Conservation (phyloP, 2,329 filamentous ascomycete species). For the Fusarium udum region DNA sequence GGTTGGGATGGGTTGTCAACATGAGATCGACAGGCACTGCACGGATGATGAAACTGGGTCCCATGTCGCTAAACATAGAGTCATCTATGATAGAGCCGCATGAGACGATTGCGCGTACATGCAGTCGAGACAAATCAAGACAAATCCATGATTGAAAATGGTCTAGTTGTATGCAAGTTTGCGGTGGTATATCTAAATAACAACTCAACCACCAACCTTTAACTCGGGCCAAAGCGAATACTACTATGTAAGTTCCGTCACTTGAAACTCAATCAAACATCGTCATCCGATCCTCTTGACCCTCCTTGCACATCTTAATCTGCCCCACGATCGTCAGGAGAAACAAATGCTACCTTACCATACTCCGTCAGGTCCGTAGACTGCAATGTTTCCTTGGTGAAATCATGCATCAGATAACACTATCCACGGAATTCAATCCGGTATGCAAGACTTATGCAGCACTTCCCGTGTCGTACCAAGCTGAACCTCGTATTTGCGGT, state of each 20-base stretch:
- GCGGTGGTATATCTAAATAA: neutral
- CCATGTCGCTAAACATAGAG: slow-evolving; percentile 26
- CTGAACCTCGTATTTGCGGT: slow-evolving; percentile 31
- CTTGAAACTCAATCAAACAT: neutral
- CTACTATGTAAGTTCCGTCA: neutral
- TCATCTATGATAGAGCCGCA: slow-evolving; percentile 22
- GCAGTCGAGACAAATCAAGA: neutral
- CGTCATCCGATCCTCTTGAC: slow-evolving; percentile 1
- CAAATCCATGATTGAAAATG: neutral
- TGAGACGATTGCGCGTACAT: slow-evolving; percentile 22
- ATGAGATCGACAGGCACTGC: slow-evolving; percentile 26
- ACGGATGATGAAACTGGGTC: slow-evolving; percentile 1
- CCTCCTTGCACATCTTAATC: slow-evolving; percentile 28
- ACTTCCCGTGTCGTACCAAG: slow-evolving; percentile 26
- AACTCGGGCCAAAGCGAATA: neutral
- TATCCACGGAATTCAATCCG: neutral
- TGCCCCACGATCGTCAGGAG: slow-evolving; percentile 33
- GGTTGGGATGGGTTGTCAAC: neutral
- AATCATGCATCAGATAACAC: neutral
- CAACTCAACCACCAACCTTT: neutral
- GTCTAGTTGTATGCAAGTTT: neutral
- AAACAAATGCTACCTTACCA: neutral
- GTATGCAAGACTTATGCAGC: slow-evolving; percentile 15
- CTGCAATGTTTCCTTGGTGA: neutral
- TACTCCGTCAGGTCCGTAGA: no score